phyloP scores from a whole-genome alignment of 2,329 filamentous ascomycete species.

The Trichoderma semiorbis region DNA sequence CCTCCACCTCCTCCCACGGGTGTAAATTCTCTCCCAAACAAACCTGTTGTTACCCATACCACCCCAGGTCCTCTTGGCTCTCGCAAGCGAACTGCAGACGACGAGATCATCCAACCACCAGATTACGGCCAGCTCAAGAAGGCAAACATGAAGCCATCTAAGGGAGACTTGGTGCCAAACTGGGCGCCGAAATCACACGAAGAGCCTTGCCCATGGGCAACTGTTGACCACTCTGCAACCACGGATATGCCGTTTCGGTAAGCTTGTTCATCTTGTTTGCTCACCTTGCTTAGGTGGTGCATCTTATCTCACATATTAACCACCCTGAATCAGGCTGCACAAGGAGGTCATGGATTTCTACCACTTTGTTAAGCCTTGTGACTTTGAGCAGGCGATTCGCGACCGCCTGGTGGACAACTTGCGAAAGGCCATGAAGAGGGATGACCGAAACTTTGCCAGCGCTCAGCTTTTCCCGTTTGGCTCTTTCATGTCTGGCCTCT shows the following conservation, averaged over 20 bases:
- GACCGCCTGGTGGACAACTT: slow-evolving; percentile 69
- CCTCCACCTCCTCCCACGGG: slow-evolving; percentile 22
- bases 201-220: slow-evolving; percentile 61
- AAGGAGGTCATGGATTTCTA: slow-evolving; percentile 90
- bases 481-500: slow-evolving; percentile 84
- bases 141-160: slow-evolving; percentile 44
- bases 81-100: slow-evolving; percentile 71
- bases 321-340: slow-evolving; percentile 59
- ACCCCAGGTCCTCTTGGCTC: slow-evolving; percentile 51
- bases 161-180: slow-evolving; percentile 47
- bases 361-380: slow-evolving; percentile 71
- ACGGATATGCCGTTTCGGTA: slow-evolving; percentile 56
- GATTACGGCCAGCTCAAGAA: slow-evolving; percentile 52
- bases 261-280: neutral
- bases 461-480: slow-evolving; percentile 75
- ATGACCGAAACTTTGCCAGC: slow-evolving; percentile 49
- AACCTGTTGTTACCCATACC: slow-evolving; percentile 27
- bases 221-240: slow-evolving; percentile 52
- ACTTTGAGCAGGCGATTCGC: slow-evolving; percentile 75
- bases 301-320: neutral
- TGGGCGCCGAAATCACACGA: slow-evolving; percentile 49
- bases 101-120: slow-evolving; percentile 62
- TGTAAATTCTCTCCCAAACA: slow-evolving; percentile 13
- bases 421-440: slow-evolving; percentile 52
- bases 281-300: neutral